Base-by-base conservation (phyloP, 495 filamentous ascomycete species). In the Stereocaulon alpinum region DNA sequence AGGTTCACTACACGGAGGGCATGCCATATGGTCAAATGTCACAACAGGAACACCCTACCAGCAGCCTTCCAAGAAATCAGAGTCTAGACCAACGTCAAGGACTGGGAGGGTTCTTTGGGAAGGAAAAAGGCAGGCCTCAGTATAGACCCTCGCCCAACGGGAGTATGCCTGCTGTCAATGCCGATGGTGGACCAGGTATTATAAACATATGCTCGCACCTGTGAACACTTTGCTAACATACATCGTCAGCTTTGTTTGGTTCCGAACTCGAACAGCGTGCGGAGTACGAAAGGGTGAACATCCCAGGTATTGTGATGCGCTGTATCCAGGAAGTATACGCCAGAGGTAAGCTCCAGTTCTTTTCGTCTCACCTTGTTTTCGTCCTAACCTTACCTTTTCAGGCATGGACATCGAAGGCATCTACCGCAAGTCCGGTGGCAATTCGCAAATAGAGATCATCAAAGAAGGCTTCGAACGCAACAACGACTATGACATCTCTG, bases 351-450 rank as follows among this genome's bases (percentile, higher is more conserved):
- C 66, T 40, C 11, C 30, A 40, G 42, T 32, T 14, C 17, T 41
- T 32, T 30, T 44, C 22, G 17, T 0, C 22, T 24, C 17, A 40
- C 1, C 17, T 32, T 61, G 14, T 27, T 53, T 30, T 34, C 11
- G 20, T 56, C 42, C 14, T 37, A n/a, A 50, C 24, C 43, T 40
- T 58, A n/a, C 3, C 24, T 20, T n/a, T n/a, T n/a, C 57, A 83
- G 93, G 93, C 45, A 96, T 99, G 91, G 91, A 97, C 67, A 81
- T 94, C 68, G 92, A 97, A 73, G 94, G 94, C 54, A 95, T 99
- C 63, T 99, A 99, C 76, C 85, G 94, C 62, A 99, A 99, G 76
- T 92, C 89, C 37, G 94, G 94, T 52, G 92, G 91, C 64, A 86
- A 85, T 57, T 86, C 86, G 2, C 87, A 89, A 62, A 86, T 94